Base-by-base conservation (phyloP, 495 filamentous ascomycete genomes). In the Penicillium taxi region DNA sequence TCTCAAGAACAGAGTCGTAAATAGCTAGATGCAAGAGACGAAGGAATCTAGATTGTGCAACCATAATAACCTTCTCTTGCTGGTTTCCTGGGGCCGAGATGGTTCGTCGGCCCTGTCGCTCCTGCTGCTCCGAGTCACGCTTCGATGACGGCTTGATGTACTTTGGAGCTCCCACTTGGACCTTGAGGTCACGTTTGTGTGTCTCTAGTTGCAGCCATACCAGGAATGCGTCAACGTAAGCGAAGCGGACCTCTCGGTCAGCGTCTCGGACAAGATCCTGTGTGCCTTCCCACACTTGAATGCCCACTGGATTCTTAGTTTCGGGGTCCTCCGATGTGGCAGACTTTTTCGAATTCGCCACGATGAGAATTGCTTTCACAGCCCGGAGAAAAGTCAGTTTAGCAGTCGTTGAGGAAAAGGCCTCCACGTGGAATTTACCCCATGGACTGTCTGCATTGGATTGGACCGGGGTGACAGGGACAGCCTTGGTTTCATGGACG, bases 221-320 rank as follows among this genome's bases (percentile, higher is more conserved):
- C 16, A 83, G 55, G 7, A 96, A 59, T 7, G 87, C 83, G 55
- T 94, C 83, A 6, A 74, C 77, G 50, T 94, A 96, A 1, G 86
- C 84, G 50, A 79, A 78, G 30, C 87, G 74, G 27, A 94, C 88
- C 14, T 77, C 69, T 13, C 72, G 73, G 47, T 87, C 79, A 8
- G 76, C 67, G 51, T 94, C 89, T 12, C 82, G 74, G 14, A 94
- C 63, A 29, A 96, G 73, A 78, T 84, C 91, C 37, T 94, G 85
- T 0, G 88, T 93, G 9, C 85, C 85, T 57, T 94, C 86, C 89
- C 89, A 96, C 0, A 85, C 80, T 24, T 81, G 70, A 23, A 90
- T 70, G 2, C 78, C 77, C 2, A 94, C 84, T 20, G 61, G 73
- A 48, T 81, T 84, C 41, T 89, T 74, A 1, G 76, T 75, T 27